Evolutionary conservation across 805 yeast species (phyloP).

Genomic region (Lipomyces lipofer): DNA sequence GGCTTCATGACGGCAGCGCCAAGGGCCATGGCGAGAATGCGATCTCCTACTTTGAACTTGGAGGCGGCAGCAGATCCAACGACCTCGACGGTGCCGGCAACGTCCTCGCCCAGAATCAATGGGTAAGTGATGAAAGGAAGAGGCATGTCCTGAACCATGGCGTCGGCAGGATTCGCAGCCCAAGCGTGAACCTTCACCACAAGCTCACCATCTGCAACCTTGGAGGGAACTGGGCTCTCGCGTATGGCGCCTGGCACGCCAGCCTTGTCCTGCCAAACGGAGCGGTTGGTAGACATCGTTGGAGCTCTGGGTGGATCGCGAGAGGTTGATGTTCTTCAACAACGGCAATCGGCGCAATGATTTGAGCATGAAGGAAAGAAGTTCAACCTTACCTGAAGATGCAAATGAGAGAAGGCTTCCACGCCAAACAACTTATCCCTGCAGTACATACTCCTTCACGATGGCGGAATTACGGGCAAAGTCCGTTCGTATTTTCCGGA

Average conservation of each 20-base stretch:
- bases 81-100: constrained; percentile 32
- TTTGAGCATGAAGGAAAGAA: neutral
- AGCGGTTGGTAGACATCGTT: neutral
- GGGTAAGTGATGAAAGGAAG: constrained; percentile 9
- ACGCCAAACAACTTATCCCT: too few species aligned
- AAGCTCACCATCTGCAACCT: neutral
- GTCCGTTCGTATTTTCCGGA: too few species aligned
- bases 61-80: constrained; percentile 32
- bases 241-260: neutral
- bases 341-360: neutral
- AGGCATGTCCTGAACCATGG: too few species aligned
- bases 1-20: neutral
- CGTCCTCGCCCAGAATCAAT: constrained; percentile 30
- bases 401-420: too few species aligned
- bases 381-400: too few species aligned
- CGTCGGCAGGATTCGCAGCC: constrained; percentile 24
- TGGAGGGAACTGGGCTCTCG: neutral
- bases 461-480: too few species aligned
- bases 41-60: constrained; percentile 31
- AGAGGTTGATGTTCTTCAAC: neutral
- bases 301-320: neutral
- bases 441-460: too few species aligned
- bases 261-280: too few species aligned
- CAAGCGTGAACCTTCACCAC: constrained; percentile 3
- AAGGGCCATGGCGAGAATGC: constrained; percentile 7